These are phyloP conservation scores for Zizania latifolia DNA, from an alignment of 176 grass and related monocot genomes.

Conservation along the genomic window DNA sequence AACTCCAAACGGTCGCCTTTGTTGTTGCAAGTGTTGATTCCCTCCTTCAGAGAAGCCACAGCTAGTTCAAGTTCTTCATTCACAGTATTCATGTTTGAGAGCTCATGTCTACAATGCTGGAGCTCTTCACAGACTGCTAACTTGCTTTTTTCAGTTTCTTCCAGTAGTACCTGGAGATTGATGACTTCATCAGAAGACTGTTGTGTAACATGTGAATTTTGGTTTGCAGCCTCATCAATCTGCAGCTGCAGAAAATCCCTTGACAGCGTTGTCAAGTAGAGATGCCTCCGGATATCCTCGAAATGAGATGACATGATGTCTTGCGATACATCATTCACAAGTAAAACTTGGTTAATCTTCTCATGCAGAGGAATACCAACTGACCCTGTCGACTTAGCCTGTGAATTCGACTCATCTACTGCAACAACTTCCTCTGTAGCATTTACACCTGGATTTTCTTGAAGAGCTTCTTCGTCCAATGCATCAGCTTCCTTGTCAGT, in stretches of 20 bases:
- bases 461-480: slow-evolving; percentile 21
- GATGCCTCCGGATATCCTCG: slow-evolving; percentile 51
- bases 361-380: neutral
- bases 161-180: slow-evolving; percentile 39
- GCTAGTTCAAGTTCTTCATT: slow-evolving; percentile 55
- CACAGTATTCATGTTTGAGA: slow-evolving; percentile 26
- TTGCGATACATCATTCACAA: neutral
- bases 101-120: slow-evolving; percentile 54
- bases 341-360: slow-evolving; percentile 25
- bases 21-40: slow-evolving; percentile 33
- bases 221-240: slow-evolving; percentile 44
- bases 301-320: slow-evolving; percentile 22
- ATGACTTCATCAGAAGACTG: slow-evolving; percentile 38
- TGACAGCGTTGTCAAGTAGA: slow-evolving; percentile 50
- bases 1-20: slow-evolving; percentile 52
- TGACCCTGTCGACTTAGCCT: slow-evolving; percentile 5
- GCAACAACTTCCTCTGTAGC: slow-evolving; percentile 19
- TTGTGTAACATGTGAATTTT: slow-evolving; percentile 34
- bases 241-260: slow-evolving; percentile 77
- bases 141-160: slow-evolving; percentile 56
- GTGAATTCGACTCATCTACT: slow-evolving; percentile 22
- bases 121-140: slow-evolving; percentile 39
- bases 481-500: slow-evolving; percentile 20
- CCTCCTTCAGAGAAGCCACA: slow-evolving; percentile 34
- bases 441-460: slow-evolving; percentile 32